These are phyloP conservation scores for Colletotrichum nymphaeae DNA, from an alignment of 2,329 filamentous ascomycete species.

Conservation along the genomic window DNA sequence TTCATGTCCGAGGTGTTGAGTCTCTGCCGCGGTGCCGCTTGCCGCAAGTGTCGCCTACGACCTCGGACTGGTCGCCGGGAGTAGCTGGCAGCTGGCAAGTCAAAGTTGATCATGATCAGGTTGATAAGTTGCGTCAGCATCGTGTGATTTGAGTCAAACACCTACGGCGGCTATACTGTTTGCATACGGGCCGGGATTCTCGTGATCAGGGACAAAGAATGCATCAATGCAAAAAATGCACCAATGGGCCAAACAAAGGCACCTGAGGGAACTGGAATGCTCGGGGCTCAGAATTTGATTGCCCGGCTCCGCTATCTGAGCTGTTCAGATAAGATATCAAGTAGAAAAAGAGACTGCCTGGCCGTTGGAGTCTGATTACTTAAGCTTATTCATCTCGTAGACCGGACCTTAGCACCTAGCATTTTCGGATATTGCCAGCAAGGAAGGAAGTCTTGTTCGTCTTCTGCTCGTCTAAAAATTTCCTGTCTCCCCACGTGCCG, in stretches of 20 bases:
- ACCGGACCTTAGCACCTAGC: not conserved
- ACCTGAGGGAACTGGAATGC: not conserved
- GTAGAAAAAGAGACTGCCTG: no score
- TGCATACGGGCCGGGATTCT: not conserved
- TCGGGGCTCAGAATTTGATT: not conserved
- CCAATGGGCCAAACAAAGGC: not conserved
- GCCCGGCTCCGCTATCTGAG: no score
- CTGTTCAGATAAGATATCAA: no score
- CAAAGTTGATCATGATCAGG: not conserved
- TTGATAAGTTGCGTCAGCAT: slow-evolving; percentile 9
- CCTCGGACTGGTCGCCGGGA: not conserved
- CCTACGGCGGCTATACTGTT: not conserved
- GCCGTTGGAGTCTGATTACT: slow-evolving; percentile 19
- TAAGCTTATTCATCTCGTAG: slow-evolving; percentile 21
- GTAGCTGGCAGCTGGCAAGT: not conserved
- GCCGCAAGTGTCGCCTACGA: not conserved
- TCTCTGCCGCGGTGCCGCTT: not conserved
- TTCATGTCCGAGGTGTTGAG: slow-evolving; percentile 20
- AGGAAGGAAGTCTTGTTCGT: not conserved
- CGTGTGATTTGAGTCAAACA: slow-evolving; percentile 9
- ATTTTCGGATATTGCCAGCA: slow-evolving; percentile 2
- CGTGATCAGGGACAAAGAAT: not conserved
- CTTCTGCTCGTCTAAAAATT: not conserved
- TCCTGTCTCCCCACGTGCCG: slow-evolving; percentile 18
- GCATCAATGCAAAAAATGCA: not conserved